A percentile compares a stretch with the other conserved stretches of the same genome.
phyloP scores from a whole-genome alignment of 495 filamentous ascomycete species.

The Penicillium flavigenum region DNA sequence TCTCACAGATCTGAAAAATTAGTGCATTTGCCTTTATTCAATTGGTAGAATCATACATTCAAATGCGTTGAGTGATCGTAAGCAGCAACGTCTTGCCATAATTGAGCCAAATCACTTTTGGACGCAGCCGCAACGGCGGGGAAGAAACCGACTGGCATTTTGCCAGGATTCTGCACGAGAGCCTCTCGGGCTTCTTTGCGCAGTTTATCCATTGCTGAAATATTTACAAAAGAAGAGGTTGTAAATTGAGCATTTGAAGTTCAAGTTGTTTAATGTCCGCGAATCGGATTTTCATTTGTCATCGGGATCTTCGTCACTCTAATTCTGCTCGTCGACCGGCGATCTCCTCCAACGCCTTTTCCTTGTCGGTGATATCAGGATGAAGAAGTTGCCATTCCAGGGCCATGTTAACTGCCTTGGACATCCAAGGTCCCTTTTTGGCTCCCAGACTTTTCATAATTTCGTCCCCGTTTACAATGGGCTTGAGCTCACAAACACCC shows the following conservation, averaged over 20 bases:
- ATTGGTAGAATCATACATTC: slow-evolving; percentile 21
- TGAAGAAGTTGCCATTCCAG: slow-evolving; percentile 85
- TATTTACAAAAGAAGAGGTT: slow-evolving; percentile 1
- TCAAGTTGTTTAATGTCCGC: neutral
- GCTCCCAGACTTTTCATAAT: slow-evolving; percentile 60
- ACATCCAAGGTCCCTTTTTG: slow-evolving; percentile 76
- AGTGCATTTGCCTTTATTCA: slow-evolving; percentile 1
- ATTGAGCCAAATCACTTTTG: slow-evolving; percentile 18
- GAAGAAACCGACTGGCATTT: slow-evolving; percentile 9
- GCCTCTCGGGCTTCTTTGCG: slow-evolving; percentile 32
- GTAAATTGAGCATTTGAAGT: too few species aligned
- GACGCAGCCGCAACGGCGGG: slow-evolving; percentile 1
- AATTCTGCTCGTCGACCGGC: slow-evolving; percentile 54
- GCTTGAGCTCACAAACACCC: slow-evolving; percentile 51
- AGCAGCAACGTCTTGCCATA: slow-evolving; percentile 37
- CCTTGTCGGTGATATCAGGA: slow-evolving; percentile 59
- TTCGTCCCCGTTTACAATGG: slow-evolving; percentile 63
- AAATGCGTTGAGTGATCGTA: slow-evolving; percentile 20
- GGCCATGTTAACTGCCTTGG: slow-evolving; percentile 64
- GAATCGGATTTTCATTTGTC: slow-evolving; percentile 10
- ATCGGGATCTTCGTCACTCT: slow-evolving; percentile 36
- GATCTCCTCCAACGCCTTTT: slow-evolving; percentile 66
- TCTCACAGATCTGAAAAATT: slow-evolving; percentile 30
- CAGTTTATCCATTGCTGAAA: slow-evolving; percentile 34
- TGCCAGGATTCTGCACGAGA: slow-evolving; percentile 20